These are phyloP conservation scores for Tylopilus orsonianus DNA, from an alignment of 1,284 basidiomycete genomes.

Conservation along the genomic window DNA sequence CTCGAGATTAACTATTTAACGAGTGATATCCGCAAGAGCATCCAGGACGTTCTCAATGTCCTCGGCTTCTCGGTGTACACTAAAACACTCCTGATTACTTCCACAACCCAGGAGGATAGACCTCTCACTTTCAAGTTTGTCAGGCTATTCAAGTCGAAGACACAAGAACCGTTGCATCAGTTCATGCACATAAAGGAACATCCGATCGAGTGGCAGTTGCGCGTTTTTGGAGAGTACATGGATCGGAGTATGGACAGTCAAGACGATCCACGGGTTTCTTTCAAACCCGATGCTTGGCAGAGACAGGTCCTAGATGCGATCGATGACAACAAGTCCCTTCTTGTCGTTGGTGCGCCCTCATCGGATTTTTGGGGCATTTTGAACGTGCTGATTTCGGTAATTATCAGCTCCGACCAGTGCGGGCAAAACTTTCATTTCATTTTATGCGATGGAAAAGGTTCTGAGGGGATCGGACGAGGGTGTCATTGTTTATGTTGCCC, in stretches of 20 bases:
- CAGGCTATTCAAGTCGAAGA: constrained; percentile 51
- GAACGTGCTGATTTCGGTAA: neutral
- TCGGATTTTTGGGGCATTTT: neutral
- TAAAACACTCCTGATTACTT: constrained; percentile 23
- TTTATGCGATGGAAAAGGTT: constrained; percentile 72
- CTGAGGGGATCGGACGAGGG: constrained; percentile 60
- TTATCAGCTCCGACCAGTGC: constrained; percentile 61
- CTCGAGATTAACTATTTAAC: constrained; percentile 40
- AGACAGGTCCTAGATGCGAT: constrained; percentile 62
- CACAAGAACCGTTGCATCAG: constrained; percentile 39
- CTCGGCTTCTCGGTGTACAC: constrained; percentile 48
- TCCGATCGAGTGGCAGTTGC: constrained; percentile 63
- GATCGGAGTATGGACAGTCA: constrained; percentile 66
- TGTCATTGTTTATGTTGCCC: constrained; percentile 71
- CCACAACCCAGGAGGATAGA: constrained; percentile 33
- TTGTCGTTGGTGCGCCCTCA: constrained; percentile 57
- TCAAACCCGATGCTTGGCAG: constrained; percentile 73
- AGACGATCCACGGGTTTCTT: constrained; percentile 56
- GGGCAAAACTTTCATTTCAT: constrained; percentile 76
- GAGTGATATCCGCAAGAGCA: constrained; percentile 36
- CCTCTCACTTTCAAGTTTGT: constrained; percentile 53
- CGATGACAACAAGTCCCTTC: constrained; percentile 56
- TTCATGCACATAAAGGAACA: constrained; percentile 60
- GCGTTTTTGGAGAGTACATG: constrained; percentile 70
- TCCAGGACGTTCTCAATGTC: constrained; percentile 41